Evolutionary conservation across 1,284 basidiomycete genomes (phyloP).

Genomic region (Fistulina hepatica): DNA sequence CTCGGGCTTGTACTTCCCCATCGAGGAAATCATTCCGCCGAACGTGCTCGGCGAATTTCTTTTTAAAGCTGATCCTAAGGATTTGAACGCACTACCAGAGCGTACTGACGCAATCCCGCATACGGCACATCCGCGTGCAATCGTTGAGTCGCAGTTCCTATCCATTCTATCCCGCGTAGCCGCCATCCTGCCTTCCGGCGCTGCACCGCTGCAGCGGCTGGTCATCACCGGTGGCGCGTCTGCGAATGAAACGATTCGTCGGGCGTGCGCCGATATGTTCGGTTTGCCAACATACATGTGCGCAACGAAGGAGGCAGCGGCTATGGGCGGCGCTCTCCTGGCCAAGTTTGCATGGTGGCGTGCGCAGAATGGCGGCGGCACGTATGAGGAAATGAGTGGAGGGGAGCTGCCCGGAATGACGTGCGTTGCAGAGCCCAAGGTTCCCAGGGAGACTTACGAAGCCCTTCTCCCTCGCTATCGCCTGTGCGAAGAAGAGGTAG

Average conservation of each 20-base stretch:
- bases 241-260: slow-evolving; percentile 62
- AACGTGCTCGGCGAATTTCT: slow-evolving; percentile 59
- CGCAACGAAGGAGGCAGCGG: slow-evolving; percentile 59
- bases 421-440: slow-evolving; percentile 48
- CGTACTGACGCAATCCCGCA: slow-evolving; percentile 32
- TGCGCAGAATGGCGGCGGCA: slow-evolving; percentile 32
- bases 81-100: slow-evolving; percentile 15
- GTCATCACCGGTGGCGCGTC: slow-evolving; percentile 78
- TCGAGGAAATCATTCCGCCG: slow-evolving; percentile 79
- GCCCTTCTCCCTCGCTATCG: slow-evolving; percentile 32
- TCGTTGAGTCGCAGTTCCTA: slow-evolving; percentile 80
- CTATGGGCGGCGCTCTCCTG: slow-evolving; percentile 56
- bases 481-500: slow-evolving; percentile 36
- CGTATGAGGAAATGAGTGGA: slow-evolving; percentile 55
- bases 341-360: slow-evolving; percentile 66
- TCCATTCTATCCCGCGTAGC: slow-evolving; percentile 62
- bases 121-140: slow-evolving; percentile 62
- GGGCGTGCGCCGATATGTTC: slow-evolving; percentile 72
- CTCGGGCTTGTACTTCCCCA: slow-evolving; percentile 63
- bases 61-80: slow-evolving; percentile 29
- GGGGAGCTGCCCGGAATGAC: slow-evolving; percentile 36
- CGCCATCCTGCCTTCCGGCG: slow-evolving; percentile 51
- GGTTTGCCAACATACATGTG: slow-evolving; percentile 62
- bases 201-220: slow-evolving; percentile 53
- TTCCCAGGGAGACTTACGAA: no score